A percentile compares a stretch with the other conserved stretches of the same genome.
These are phyloP conservation scores for Candida khao-thaluensis DNA, from an alignment of 805 yeast genomes.

Conservation along the genomic window DNA sequence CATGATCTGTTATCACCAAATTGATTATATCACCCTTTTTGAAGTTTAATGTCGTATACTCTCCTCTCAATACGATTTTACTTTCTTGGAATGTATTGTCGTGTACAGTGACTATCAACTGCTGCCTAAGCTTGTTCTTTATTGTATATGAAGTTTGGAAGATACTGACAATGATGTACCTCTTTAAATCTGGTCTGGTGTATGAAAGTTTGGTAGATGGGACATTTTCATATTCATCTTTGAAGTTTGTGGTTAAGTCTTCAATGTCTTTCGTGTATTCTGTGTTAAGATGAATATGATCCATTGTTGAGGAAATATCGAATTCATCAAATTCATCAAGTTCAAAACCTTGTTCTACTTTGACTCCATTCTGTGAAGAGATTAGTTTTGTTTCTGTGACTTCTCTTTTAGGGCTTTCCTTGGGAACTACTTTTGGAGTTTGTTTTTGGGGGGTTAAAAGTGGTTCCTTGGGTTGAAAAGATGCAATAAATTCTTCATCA, in stretches of 20 bases:
- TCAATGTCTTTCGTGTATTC: conserved; percentile 4
- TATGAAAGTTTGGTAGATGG: conserved; percentile 29
- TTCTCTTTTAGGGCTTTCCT: not conserved
- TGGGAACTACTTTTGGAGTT: not conserved
- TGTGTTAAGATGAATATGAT: not conserved
- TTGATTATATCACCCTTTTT: conserved; percentile 59
- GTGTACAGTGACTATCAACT: conserved; percentile 54
- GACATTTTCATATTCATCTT: conserved; percentile 1
- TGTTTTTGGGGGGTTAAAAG: no score
- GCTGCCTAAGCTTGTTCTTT: conserved; percentile 34
- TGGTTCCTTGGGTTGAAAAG: not conserved
- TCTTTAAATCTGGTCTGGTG: conserved; percentile 44
- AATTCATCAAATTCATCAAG: conserved; percentile 7
- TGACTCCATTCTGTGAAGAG: conserved; percentile 11
- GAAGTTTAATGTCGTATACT: conserved; percentile 53
- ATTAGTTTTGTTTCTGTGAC: not conserved
- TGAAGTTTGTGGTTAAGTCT: not conserved
- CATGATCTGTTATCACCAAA: conserved; percentile 47
- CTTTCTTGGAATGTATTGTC: conserved; percentile 30
- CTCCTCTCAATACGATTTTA: conserved; percentile 58
- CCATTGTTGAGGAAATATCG: not conserved
- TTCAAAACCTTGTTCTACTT: conserved; percentile 3
- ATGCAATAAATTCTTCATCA: conserved; percentile 17
- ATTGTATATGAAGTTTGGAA: conserved; percentile 29
- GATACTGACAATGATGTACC: conserved; percentile 46